These are phyloP conservation scores for Rhexocercosporidium sp. DNA, from an alignment of 2,329 filamentous ascomycete genomes.

Conservation along the genomic window DNA sequence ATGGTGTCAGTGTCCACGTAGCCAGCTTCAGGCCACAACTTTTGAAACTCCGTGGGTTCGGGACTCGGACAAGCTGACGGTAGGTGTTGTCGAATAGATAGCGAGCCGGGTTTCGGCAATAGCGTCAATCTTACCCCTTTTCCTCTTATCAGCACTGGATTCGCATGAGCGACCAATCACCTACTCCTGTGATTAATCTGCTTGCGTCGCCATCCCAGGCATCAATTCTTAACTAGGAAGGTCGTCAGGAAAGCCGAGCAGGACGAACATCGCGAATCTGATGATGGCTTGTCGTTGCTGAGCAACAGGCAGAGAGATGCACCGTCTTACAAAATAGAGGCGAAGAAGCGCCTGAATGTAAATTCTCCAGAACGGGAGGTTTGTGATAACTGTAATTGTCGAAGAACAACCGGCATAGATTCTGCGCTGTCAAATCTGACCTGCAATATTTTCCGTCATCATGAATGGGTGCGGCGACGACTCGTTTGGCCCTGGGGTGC, in stretches of 20 bases:
- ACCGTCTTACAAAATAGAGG: neutral
- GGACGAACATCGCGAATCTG: neutral
- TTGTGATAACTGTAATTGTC: neutral
- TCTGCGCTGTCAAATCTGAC: neutral
- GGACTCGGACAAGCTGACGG: slow-evolving; percentile 4
- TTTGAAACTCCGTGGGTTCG: slow-evolving; percentile 1
- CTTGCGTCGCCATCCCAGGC: neutral
- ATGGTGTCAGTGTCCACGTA: neutral
- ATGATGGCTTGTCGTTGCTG: neutral
- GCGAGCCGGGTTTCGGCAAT: neutral
- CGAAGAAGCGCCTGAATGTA: neutral
- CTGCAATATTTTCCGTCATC: neutral
- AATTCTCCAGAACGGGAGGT: neutral
- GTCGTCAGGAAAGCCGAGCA: neutral
- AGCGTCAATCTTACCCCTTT: neutral
- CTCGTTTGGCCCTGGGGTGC: slow-evolving; percentile 1
- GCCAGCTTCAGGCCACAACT: slow-evolving; percentile 7
- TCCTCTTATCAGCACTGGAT: neutral
- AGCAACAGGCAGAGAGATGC: neutral
- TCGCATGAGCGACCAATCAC: neutral
- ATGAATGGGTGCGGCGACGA: slow-evolving; percentile 8
- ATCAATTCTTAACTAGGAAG: neutral
- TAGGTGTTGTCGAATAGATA: neutral
- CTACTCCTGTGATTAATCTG: neutral
- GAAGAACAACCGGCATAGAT: neutral